Evolutionary conservation across 2,329 filamentous ascomycete genomes (phyloP), one percentile per base, ranked within the genome.

Genomic region (Endothia cerciana): DNA sequence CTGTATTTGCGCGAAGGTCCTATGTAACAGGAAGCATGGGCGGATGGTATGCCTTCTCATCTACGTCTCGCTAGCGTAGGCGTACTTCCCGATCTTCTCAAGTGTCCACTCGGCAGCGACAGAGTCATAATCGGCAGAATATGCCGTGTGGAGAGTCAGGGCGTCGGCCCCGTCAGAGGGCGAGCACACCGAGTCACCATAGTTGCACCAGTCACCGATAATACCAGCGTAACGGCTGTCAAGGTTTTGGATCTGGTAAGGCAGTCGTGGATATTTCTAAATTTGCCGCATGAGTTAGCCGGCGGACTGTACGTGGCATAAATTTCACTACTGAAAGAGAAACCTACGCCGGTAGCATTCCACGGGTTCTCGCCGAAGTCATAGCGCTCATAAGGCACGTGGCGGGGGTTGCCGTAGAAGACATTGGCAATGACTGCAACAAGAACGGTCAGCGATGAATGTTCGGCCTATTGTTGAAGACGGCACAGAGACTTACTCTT

Each of bases 391-490:
- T 64, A 38, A 15, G 62, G 62, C 22, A 64, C 47, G 2, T 64
- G 62, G 6, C 62, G 62, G n/a, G 62, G 62, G 11, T 64, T 45
- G 1, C 62, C 62, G 33, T 41, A 64, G 45, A 64, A 45, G 6
- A 64, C 8, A 10, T 47, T 51, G 45, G 62, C 62, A 53, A 33
- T 53, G 10, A 64, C 56, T 64, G 10, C 19, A 15, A 1, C n/a
- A 15, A 7, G 2, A 4, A 33, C 30, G n/a, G 30, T 36, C 3
- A n/a, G 30, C 17, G 30, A n/a, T 4, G 6, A 57, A 57, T 10
- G 11, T 25, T 40, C 11, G 11, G 36, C 11, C 17, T 25, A 6
- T 15, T 4, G 6, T 40, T 3, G 10, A 33, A 8, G 4, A 17
- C 19, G 10, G 28, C 1, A n/a, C 30, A 10, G n/a, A n/a, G 7